These are phyloP conservation scores for Xylaria scruposa DNA, from an alignment of 495 filamentous ascomycete species.

Conservation along the genomic window DNA sequence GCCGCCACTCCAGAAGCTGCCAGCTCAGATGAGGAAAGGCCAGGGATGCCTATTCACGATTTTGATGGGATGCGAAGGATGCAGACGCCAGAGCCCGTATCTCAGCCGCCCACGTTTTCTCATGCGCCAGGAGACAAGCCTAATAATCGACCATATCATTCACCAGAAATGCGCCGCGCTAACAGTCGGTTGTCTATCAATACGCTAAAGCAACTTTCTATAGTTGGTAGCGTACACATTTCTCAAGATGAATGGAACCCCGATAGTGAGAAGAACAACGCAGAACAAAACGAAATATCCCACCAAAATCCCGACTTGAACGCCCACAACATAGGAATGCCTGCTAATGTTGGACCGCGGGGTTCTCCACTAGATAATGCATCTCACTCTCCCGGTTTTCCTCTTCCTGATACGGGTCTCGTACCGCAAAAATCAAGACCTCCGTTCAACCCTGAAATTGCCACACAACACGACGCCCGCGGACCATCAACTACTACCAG, in stretches of 20 bases:
- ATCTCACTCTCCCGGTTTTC: constrained; percentile 39
- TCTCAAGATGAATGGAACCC: constrained; percentile 23
- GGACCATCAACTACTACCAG: constrained; percentile 34
- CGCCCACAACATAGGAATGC: constrained; percentile 51
- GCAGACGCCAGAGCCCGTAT: constrained; percentile 74
- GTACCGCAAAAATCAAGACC: constrained; percentile 45
- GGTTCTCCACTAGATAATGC: constrained; percentile 52
- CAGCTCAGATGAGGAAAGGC: constrained; percentile 64
- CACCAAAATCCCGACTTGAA: constrained; percentile 44
- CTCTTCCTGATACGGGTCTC: constrained; percentile 43
- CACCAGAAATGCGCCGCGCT: constrained; percentile 75
- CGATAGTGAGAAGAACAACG: constrained; percentile 35
- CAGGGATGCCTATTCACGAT: constrained; percentile 43
- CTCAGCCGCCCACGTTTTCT: constrained; percentile 75
- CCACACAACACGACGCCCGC: constrained; percentile 29
- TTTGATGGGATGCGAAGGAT: constrained; percentile 61
- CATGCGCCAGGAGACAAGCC: constrained; percentile 74
- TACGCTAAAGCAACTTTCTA: constrained; percentile 78
- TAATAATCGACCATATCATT: constrained; percentile 68
- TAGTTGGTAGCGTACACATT: constrained; percentile 61
- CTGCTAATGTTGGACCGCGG: constrained; percentile 59
- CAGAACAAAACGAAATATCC: constrained; percentile 36
- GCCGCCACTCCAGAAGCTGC: constrained; percentile 59
- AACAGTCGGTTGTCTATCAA: constrained; percentile 81
- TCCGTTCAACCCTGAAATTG: constrained; percentile 40